These are phyloP conservation scores for Debaryomyces udenii DNA, from an alignment of 1,139 yeast genomes.

Conservation along the genomic window DNA sequence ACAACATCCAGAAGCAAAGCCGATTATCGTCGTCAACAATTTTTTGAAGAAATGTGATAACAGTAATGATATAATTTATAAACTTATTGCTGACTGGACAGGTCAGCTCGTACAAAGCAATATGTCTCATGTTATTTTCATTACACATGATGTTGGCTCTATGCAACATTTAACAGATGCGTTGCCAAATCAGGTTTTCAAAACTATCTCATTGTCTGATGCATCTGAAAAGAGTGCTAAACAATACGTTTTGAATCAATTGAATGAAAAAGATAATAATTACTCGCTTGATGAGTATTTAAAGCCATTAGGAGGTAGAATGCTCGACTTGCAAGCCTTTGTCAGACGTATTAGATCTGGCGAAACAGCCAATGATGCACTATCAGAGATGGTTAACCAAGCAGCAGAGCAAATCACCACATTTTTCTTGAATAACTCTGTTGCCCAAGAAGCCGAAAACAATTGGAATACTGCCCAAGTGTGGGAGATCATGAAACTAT, in stretches of 20 bases:
- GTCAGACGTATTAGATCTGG: slow-evolving; percentile 87
- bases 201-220: slow-evolving; percentile 73
- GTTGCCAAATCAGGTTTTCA: slow-evolving; percentile 86
- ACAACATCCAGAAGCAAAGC: slow-evolving; percentile 84
- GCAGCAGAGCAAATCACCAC: slow-evolving; percentile 89
- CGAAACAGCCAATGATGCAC: slow-evolving; percentile 75
- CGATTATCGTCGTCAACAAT: slow-evolving; percentile 82
- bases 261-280: slow-evolving; percentile 33
- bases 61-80: slow-evolving; percentile 66
- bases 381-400: slow-evolving; percentile 77
- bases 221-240: slow-evolving; percentile 75
- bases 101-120: slow-evolving; percentile 74
- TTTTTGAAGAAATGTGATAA: slow-evolving; percentile 62
- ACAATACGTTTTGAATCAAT: slow-evolving; percentile 67
- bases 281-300: slow-evolving; percentile 56
- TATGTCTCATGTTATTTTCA: slow-evolving; percentile 84
- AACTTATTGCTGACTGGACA: slow-evolving; percentile 87
- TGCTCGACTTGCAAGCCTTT: slow-evolving; percentile 90
- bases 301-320: slow-evolving; percentile 87
- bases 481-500: slow-evolving; percentile 75
- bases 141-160: slow-evolving; percentile 84
- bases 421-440: slow-evolving; percentile 58
- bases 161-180: slow-evolving; percentile 67
- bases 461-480: slow-evolving; percentile 81
- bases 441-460: slow-evolving; percentile 25